Evolutionary conservation across 306 rosid species (phyloP).

Genomic region (Prunus mume): DNA sequence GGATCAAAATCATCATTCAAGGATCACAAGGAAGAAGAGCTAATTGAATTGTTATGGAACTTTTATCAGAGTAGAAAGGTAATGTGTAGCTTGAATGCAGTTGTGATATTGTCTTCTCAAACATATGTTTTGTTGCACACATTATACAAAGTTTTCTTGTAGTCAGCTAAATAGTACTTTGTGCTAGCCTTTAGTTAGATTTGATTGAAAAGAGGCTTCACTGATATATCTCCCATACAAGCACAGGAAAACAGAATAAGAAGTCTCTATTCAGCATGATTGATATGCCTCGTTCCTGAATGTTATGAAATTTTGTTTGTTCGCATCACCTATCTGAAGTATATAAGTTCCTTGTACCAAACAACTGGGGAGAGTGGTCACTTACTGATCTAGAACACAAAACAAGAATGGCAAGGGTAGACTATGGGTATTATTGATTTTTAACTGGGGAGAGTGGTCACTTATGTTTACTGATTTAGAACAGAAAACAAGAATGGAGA

Average conservation of each 20-base stretch:
- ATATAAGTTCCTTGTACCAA: not conserved
- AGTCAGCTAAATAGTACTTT: constrained; percentile 1
- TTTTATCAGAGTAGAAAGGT: constrained; percentile 66
- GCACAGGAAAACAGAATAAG: not conserved
- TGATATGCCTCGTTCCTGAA: not conserved
- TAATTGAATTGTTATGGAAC: constrained; percentile 56
- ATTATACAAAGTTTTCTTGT: not conserved
- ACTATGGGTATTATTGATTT: too few relatives aligned
- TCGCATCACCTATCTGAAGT: not conserved
- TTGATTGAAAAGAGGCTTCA: not conserved
- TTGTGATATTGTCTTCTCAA: constrained; percentile 7
- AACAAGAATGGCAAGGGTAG: not conserved
- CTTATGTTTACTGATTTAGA: not conserved
- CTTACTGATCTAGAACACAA: not conserved
- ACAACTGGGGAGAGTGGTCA: not conserved
- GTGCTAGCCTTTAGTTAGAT: not conserved
- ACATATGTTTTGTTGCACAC: not conserved
- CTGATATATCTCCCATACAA: not conserved
- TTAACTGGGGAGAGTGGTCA: not conserved
- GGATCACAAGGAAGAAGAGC: constrained; percentile 57
- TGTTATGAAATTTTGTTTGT: not conserved
- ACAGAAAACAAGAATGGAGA: not conserved
- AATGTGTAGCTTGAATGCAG: constrained; percentile 14
- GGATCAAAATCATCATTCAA: constrained; percentile 61
- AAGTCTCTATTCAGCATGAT: not conserved